Percentiles rank a stretch among this genome's conserved stretches.
These are phyloP conservation scores for Corymbia calophylla DNA, from an alignment of 441 rosid genomes.

Conservation along the genomic window DNA sequence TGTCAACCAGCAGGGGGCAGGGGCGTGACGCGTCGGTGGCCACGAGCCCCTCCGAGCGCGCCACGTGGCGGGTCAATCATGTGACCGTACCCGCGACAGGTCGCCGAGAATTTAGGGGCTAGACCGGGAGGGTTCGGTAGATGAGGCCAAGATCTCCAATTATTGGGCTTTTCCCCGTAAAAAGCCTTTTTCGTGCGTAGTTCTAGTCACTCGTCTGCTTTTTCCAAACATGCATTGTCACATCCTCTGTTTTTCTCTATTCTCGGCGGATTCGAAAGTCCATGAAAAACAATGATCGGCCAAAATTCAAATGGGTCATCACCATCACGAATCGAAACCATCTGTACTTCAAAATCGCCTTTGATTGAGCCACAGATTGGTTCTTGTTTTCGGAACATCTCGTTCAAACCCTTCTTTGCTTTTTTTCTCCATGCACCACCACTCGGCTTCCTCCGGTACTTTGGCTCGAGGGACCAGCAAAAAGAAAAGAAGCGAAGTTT, in stretches of 20 bases:
- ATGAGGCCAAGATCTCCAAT: conserved; percentile 19
- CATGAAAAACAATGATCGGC: neutral
- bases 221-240: neutral
- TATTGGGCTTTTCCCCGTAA: neutral
- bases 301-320: neutral
- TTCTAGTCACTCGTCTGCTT: neutral
- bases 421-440: neutral
- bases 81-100: neutral
- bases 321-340: neutral
- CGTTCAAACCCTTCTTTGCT: neutral
- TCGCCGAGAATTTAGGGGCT: conserved; percentile 2
- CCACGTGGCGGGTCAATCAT: neutral
- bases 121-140: conserved; percentile 13
- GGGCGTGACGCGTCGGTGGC: neutral
- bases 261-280: neutral
- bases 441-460: neutral
- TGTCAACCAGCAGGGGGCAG: neutral
- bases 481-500: neutral
- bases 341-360: neutral
- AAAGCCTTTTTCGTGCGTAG: neutral
- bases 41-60: neutral
- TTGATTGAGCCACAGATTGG: neutral
- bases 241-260: neutral
- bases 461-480: neutral
- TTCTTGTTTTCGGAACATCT: neutral